phyloP scores from a whole-genome alignment of 805 yeast species.

The Candida insectorum region DNA sequence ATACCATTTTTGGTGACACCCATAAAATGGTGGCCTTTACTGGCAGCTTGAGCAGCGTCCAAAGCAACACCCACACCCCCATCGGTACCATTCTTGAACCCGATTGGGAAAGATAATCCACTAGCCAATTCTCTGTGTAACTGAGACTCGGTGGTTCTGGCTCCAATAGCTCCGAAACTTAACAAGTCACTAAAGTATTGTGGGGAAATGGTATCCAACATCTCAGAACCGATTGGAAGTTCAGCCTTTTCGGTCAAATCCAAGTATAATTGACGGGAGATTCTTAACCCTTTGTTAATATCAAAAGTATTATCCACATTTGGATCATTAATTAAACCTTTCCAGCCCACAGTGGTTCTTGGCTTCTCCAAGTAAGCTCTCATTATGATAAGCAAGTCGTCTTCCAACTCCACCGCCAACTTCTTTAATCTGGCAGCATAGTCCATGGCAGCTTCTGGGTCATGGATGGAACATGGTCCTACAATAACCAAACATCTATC shows the following conservation, averaged over 20 bases:
- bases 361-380: conserved; percentile 98
- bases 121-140: conserved; percentile 96
- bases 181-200: conserved; percentile 90
- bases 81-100: conserved; percentile 97
- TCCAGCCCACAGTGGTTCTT: conserved; percentile 99
- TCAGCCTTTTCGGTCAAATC: conserved; percentile 63
- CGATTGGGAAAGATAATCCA: conserved; percentile 95
- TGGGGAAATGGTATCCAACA: conserved; percentile 97
- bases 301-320: conserved; percentile 90
- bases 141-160: conserved; percentile 98
- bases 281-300: conserved; percentile 90
- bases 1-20: conserved; percentile 95
- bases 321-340: conserved; percentile 96
- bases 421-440: conserved; percentile 68
- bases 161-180: conserved; percentile 97
- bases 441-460: conserved; percentile 86
- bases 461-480: conserved; percentile 98
- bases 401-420: conserved; percentile 58
- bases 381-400: conserved; percentile 85
- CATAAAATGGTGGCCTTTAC: conserved; percentile 90
- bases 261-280: conserved; percentile 82
- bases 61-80: conserved; percentile 92
- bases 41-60: conserved; percentile 90
- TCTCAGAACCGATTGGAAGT: conserved; percentile 93
- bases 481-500: conserved; percentile 86